Percentiles rank a stretch among this genome's conserved stretches.
Evolutionary conservation across 345 rosid species (phyloP).

Genomic region (Sisymbrium irio): DNA sequence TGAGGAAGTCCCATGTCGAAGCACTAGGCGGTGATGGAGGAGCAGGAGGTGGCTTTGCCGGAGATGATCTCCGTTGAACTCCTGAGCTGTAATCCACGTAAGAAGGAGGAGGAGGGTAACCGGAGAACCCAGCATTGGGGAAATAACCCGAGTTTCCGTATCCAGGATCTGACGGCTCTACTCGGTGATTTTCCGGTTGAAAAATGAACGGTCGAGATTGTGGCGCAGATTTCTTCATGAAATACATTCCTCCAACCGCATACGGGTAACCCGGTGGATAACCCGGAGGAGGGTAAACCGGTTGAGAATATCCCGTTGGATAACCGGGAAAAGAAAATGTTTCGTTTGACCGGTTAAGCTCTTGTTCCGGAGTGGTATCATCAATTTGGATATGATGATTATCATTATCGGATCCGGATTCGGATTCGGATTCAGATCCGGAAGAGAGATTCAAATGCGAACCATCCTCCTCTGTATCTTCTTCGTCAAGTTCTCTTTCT

Average conservation of each 20-base stretch:
- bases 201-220: conserved; percentile 63
- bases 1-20: conserved; percentile 82
- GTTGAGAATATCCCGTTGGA: conserved; percentile 12
- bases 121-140: conserved; percentile 39
- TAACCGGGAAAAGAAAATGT: conserved; percentile 17
- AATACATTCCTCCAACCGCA: conserved; percentile 44
- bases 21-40: conserved; percentile 81
- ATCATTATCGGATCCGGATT: conserved; percentile 23
- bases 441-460: conserved; percentile 70
- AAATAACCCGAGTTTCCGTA: conserved; percentile 43
- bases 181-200: conserved; percentile 50
- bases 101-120: conserved; percentile 39
- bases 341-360: conserved; percentile 21
- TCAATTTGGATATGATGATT: conserved; percentile 45
- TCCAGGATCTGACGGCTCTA: conserved; percentile 35
- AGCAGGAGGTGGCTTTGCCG: conserved; percentile 37
- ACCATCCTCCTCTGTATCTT: conserved; percentile 26
- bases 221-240: conserved; percentile 73
- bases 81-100: conserved; percentile 10
- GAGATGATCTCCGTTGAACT: conserved; percentile 26
- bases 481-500: conserved; percentile 36
- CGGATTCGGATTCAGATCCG: conserved; percentile 48
- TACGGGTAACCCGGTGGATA: conserved; percentile 31
- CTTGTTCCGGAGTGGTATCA: conserved; percentile 39
- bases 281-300: neutral